Base-by-base conservation (phyloP, 345 rosid genomes). In the Citrus reticulata region DNA sequence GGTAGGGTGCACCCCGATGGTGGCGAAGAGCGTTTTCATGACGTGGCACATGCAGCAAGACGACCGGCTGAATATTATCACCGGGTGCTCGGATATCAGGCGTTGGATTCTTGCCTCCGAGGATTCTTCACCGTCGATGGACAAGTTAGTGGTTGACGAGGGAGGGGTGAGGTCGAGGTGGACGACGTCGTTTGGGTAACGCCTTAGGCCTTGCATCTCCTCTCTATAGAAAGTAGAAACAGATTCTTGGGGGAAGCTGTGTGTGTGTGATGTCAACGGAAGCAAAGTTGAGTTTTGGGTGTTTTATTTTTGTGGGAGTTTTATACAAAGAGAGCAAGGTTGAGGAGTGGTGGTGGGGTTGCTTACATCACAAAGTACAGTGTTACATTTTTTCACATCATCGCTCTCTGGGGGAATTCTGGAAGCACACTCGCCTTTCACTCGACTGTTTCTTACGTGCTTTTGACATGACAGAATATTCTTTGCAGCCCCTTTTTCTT, bases 31-130 rank as follows among this genome's bases (percentile, higher is more conserved):
- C 62, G 87, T 90, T 83, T 89, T 92, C 97, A 95, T 93, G 84
- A 92, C 97, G 75, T 92, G 98, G 85, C 98, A 92, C 99, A 93
- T 95, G 91, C 94, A 95, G 81, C 99, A 95, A 7, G 98, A 86
- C 13, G 96, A 84, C 67, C 92, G 89, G 83, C 93, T 91, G 87
- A 95, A 95, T 77, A 95, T 93, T 83, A 95, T 88, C 35, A 95
- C 99, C 0, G 97, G 98, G 85, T 95, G 92, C 82, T 95, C 99
- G 1, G 93, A 80, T 60, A 93, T 93, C n/a, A 95, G 90, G 25
- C 98, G 93, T 62, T 84, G 95, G 92, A 95, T 90, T 79, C 85
- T 82, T 9, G 89, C 74, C 81, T 91, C 97, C 1, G 98, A 6
- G 46, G 99, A 80, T 83, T 95, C 98, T 13, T 80, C 88, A 27